Base-by-base conservation (phyloP, 179 eudicot species). In the Silene coronaria region DNA sequence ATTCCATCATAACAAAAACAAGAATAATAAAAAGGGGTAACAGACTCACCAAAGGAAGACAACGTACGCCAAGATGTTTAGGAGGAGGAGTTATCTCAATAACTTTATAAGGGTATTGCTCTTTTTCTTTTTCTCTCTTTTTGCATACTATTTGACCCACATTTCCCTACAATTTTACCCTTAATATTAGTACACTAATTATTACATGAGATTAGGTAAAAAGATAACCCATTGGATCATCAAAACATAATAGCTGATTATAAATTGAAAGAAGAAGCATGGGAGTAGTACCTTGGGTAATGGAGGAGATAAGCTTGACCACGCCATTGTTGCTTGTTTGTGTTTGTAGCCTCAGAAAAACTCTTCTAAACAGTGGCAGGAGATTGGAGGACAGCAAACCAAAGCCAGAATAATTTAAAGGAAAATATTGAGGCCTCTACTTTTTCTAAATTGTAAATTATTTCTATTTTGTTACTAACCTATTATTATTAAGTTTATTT, bases 61-160 rank as follows among this genome's bases (percentile, higher is more conserved):
- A 85, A 58, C 96, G 92, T 68, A 81, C 36, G 68, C 92, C 96
- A 24, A 90, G 92, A 77, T 79, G 81, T 77, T 83, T 86, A 71
- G 96, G 96, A 65, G 96, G 91, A 55, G 96, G 96, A 14, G 92
- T 83, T 21, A 90, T 85, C 80, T 87, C 91, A 27, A 90, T 83
- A 70, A 90, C 96, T 82, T 88, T 90, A 64, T 90, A 90, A 23
- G 92, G 91, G 60, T 82, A 81, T 10, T 88, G 82, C 21, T 84
- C 88, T 70, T 82, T 80, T 59, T 80, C 83, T 48, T 53, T 84
- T 59, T 90, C 92, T 82, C 84, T 86, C 86, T 80, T 90, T 75
- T 86, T 86, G 85, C 92, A 90, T 1, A 85, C 57, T 22, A 89
- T 78, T 70, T 45, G 82, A 16, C 67, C 81, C 77, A 71, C 69